These are phyloP conservation scores for Podosphaera fusca DNA, from an alignment of 2,329 filamentous ascomycete genomes.

Conservation along the genomic window DNA sequence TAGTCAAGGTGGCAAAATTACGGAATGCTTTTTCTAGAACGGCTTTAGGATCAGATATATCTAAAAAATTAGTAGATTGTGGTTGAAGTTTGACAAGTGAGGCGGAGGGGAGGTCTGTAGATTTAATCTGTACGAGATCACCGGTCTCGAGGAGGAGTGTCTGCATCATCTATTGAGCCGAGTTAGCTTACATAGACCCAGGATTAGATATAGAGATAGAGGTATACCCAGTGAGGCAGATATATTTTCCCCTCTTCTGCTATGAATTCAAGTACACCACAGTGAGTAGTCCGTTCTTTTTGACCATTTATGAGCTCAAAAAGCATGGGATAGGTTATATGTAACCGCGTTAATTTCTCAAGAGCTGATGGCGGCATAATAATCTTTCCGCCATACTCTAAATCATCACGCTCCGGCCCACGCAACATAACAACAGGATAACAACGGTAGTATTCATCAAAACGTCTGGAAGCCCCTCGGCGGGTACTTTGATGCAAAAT, in stretches of 20 bases:
- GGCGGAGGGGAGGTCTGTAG: conserved; percentile 74
- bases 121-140: conserved; percentile 85
- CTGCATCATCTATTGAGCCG: conserved; percentile 56
- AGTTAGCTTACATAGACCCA: conserved; percentile 1
- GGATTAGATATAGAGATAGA: neutral
- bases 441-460: conserved; percentile 96
- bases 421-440: conserved; percentile 91
- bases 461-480: conserved; percentile 37
- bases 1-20: conserved; percentile 82
- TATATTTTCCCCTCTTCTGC: conserved; percentile 94
- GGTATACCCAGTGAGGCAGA: conserved; percentile 69
- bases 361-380: conserved; percentile 89
- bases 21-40: conserved; percentile 92
- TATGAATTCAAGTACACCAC: conserved; percentile 89
- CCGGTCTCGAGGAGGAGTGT: conserved; percentile 73
- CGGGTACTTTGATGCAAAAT: conserved; percentile 10
- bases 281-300: conserved; percentile 60
- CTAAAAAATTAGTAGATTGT: conserved; percentile 78
- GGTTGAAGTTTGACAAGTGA: conserved; percentile 91
- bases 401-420: conserved; percentile 64
- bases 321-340: conserved; percentile 92
- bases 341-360: conserved; percentile 85
- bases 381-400: conserved; percentile 95
- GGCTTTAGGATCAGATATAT: conserved; percentile 91
- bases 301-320: conserved; percentile 89